Evolutionary conservation across 1,284 basidiomycete species (phyloP).

Genomic region (Cystobasidium pallidum): DNA sequence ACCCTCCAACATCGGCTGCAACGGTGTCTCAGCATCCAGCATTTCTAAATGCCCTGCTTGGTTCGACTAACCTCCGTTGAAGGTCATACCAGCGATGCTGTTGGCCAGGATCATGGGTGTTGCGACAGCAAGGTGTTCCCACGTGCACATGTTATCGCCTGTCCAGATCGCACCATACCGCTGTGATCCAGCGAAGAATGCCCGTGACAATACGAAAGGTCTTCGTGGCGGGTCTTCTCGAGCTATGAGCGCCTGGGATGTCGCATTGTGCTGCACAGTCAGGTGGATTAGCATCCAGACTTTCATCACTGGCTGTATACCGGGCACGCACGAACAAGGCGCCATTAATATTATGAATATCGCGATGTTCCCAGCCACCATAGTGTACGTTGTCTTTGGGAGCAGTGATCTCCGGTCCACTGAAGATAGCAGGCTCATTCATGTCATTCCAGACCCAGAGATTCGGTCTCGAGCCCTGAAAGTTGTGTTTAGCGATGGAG

Average conservation of each 20-base stretch:
- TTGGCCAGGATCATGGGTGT: conserved; percentile 92
- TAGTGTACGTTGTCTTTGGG: conserved; percentile 89
- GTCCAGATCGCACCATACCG: conserved; percentile 98
- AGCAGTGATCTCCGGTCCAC: conserved; percentile 97
- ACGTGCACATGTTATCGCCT: conserved; percentile 94
- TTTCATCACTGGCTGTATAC: not conserved
- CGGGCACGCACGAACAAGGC: conserved; percentile 58
- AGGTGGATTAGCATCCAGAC: not conserved
- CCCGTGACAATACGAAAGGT: conserved; percentile 92
- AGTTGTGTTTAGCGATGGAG: too few relatives aligned
- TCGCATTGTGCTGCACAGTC: conserved; percentile 74
- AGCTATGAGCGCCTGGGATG: conserved; percentile 75
- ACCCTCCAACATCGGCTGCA: conserved; percentile 92
- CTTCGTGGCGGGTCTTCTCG: conserved; percentile 75
- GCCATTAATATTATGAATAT: conserved; percentile 91
- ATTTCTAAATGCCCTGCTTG: not conserved
- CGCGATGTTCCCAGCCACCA: conserved; percentile 95
- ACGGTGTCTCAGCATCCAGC: not conserved
- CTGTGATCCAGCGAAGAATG: conserved; percentile 95
- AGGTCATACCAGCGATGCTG: conserved; percentile 90
- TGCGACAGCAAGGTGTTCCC: conserved; percentile 94
- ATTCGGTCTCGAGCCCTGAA: conserved; percentile 65
- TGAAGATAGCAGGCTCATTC: conserved; percentile 99
- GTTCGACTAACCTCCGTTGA: conserved; percentile 73
- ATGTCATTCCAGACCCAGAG: conserved; percentile 98